Percentiles rank a stretch among this genome's conserved stretches.
These are phyloP conservation scores for Backusella tarrabulga DNA, from an alignment of 192 early-diverging fungal species.

Conservation along the genomic window DNA sequence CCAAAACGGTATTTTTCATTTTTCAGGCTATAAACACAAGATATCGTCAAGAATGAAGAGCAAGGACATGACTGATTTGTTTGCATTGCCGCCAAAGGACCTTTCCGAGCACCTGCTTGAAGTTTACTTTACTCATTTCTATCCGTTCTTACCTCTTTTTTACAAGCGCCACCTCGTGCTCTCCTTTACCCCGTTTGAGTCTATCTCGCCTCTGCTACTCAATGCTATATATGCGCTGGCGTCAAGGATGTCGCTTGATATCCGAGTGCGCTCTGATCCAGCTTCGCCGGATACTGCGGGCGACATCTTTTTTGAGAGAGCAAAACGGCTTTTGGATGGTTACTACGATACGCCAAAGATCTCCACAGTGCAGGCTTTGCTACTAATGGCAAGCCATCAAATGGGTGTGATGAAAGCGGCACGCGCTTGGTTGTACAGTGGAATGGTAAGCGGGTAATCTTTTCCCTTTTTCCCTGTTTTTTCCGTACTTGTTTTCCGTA, in stretches of 20 bases:
- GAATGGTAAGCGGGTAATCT: conserved; percentile 48
- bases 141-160: conserved; percentile 70
- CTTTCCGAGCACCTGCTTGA: conserved; percentile 59
- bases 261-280: conserved; percentile 39
- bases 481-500: too few relatives aligned
- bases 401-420: conserved; percentile 66
- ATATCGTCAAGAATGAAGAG: conserved; percentile 27
- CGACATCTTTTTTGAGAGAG: conserved; percentile 61
- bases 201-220: conserved; percentile 36
- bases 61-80: conserved; percentile 19
- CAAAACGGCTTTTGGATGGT: conserved; percentile 65
- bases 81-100: conserved; percentile 61
- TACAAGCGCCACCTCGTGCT: conserved; percentile 54
- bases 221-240: conserved; percentile 54
- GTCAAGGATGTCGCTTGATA: conserved; percentile 43
- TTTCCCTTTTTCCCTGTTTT: neutral
- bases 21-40: conserved; percentile 33
- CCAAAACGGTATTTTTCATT: conserved; percentile 41
- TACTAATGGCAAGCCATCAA: conserved; percentile 66
- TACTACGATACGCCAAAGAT: conserved; percentile 59
- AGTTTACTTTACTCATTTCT: conserved; percentile 61
- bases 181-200: conserved; percentile 38
- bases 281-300: conserved; percentile 45
- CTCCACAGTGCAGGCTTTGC: conserved; percentile 62
- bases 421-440: conserved; percentile 70